phyloP scores from a whole-genome alignment of 164 flowering plant species.

The Nymphaea colorata region DNA sequence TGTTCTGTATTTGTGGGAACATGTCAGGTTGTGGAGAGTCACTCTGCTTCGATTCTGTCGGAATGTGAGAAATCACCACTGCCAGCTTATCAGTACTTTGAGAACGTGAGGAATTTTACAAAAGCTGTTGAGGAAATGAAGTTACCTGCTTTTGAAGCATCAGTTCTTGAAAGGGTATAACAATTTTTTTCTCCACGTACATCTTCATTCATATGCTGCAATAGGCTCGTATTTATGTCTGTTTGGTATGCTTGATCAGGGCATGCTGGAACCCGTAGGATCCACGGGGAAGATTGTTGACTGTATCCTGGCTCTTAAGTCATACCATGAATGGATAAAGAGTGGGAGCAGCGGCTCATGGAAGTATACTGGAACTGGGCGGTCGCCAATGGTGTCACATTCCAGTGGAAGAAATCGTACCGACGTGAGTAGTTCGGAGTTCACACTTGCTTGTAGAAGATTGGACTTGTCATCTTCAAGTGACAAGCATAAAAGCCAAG shows the following conservation, averaged over 20 bases:
- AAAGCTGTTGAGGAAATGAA: conserved; percentile 65
- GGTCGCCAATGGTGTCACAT: conserved; percentile 45
- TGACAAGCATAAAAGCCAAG: neutral
- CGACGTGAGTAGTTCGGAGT: conserved; percentile 7
- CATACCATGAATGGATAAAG: conserved; percentile 65
- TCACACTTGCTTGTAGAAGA: conserved; percentile 26
- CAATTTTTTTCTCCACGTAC: neutral
- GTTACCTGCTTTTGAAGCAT: conserved; percentile 83
- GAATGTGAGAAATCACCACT: conserved; percentile 44
- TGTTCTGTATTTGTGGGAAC: neutral
- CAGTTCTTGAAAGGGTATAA: conserved; percentile 84
- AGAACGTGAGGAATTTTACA: conserved; percentile 77
- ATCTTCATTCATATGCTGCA: no score
- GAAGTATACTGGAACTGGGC: conserved; percentile 20
- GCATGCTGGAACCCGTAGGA: conserved; percentile 40
- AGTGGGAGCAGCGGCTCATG: conserved; percentile 34
- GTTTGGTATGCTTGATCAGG: conserved; percentile 22
- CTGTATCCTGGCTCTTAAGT: conserved; percentile 70
- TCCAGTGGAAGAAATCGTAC: conserved; percentile 27
- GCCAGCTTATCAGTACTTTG: conserved; percentile 91
- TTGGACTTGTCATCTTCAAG: conserved; percentile 45
- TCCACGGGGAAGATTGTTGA: conserved; percentile 71
- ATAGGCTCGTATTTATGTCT: no score
- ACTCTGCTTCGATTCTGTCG: conserved; percentile 22
- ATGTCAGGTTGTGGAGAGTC: conserved; percentile 58